Base-by-base conservation (phyloP, 441 rosid genomes). In the Euphorbia schlechtendalii region DNA sequence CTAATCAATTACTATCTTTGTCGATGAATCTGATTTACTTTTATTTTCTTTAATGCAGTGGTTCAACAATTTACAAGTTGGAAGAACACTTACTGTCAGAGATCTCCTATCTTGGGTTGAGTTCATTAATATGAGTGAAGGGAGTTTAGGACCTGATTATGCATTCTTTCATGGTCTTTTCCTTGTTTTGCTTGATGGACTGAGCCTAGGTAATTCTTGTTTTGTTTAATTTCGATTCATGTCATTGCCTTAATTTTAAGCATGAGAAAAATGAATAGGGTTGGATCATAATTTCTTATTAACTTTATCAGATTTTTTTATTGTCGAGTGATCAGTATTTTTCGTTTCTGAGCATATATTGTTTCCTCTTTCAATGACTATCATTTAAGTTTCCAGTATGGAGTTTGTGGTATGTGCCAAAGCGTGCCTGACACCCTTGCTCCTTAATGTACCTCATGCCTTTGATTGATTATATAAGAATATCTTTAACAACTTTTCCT, bases 41-140 rank as follows among this genome's bases (percentile, higher is more conserved):
- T 30, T 45, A 48, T 74, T 64, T 72, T 36, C 38, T 63, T 61
- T 48, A 38, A 69, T 85, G 59, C 89, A 92, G 98, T 92, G 95
- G 95, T 89, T 92, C 72, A 88, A 88, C 76, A 74, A 78, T 75
- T 81, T 85, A 81, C 86, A 83, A 73, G 74, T 79, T n/a, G 99
- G 88, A 75, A 92, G 96, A 75, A 70, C 63, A 56, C 96, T 95
- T 61, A 92, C 99, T 51, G 88, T 95, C 69, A 86, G 99, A 81
- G 99, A 95, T 83, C 95, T 95, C 63, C 80, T 95, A 58, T 84
- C 99, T 64, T 95, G 99, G 99, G 71, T 92, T 68, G 81, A 82
- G 51, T 95, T 95, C 77, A 75, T 88, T 64, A 82, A 84, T 40
- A 73, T 71, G 58, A 81, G 88, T 28, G 78, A 72, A 71, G 78